Evolutionary conservation across 129 eudicot species (phyloP).

Genomic region (carrot (Daucus carota)): DH1_v3.0 NC_030386.2:16493501-16494000

Average conservation of each 20-base stretch:
- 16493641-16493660: neutral
- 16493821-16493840: neutral
- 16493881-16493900: neutral
- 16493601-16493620: neutral
- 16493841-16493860: neutral
- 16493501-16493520: too few relatives aligned
- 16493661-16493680: neutral
- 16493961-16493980: too few relatives aligned
- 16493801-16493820: neutral
- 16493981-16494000: too few relatives aligned
- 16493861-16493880: neutral
- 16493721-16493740: neutral
- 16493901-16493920: neutral
- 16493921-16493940: too few relatives aligned
- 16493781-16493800: neutral
- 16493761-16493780: neutral
- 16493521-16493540: neutral
- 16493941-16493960: too few relatives aligned
- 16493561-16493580: neutral
- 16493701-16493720: constrained; percentile 4
- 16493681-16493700: neutral
- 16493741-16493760: neutral
- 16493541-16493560: neutral
- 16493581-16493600: neutral
- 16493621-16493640: neutral